These are phyloP conservation scores for Beauveria sp. DNA, from an alignment of 2,329 filamentous ascomycete species.

Conservation along the genomic window DNA sequence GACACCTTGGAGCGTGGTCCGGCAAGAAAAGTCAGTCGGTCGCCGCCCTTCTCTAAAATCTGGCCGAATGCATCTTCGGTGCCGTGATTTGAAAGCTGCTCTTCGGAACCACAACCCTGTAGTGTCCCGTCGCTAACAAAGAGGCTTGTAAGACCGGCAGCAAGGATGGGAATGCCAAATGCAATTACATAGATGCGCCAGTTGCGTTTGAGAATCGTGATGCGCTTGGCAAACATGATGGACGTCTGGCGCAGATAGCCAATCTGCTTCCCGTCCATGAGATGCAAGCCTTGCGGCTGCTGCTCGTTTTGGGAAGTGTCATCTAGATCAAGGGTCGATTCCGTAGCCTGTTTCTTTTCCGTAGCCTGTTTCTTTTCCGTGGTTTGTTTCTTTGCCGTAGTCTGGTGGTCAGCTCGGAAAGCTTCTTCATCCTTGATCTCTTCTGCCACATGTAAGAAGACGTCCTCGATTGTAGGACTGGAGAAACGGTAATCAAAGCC, in stretches of 20 bases:
- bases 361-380: constrained; percentile 18
- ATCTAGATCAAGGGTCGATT: constrained; percentile 14
- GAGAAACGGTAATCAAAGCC: constrained; percentile 76
- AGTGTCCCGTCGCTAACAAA: constrained; percentile 55
- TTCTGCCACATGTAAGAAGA: constrained; percentile 79
- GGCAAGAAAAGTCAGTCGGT: constrained; percentile 21
- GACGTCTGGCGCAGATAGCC: constrained; percentile 61
- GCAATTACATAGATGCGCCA: constrained; percentile 69
- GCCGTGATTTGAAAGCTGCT: constrained; percentile 34
- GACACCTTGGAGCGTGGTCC: constrained; percentile 32
- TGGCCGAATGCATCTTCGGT: constrained; percentile 33
- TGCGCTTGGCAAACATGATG: constrained; percentile 71
- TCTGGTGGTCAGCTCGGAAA: constrained; percentile 18
- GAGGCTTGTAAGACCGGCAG: constrained; percentile 69
- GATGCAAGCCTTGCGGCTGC: constrained; percentile 36
- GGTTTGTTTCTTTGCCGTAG: constrained; percentile 17
- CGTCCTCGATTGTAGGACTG: constrained; percentile 86
- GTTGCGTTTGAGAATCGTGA: constrained; percentile 70
- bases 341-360: constrained; percentile 19
- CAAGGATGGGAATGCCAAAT: constrained; percentile 69
- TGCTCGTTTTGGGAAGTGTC: constrained; percentile 17
- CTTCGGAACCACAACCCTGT: constrained; percentile 43
- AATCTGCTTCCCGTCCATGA: constrained; percentile 62
- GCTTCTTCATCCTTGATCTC: constrained; percentile 56
- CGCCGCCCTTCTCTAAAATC: constrained; percentile 17